A percentile compares a stretch with the other conserved stretches of the same genome.
Conservation (phyloP, 345 rosid genomes). For the Noccaea bulbosa region DNA sequence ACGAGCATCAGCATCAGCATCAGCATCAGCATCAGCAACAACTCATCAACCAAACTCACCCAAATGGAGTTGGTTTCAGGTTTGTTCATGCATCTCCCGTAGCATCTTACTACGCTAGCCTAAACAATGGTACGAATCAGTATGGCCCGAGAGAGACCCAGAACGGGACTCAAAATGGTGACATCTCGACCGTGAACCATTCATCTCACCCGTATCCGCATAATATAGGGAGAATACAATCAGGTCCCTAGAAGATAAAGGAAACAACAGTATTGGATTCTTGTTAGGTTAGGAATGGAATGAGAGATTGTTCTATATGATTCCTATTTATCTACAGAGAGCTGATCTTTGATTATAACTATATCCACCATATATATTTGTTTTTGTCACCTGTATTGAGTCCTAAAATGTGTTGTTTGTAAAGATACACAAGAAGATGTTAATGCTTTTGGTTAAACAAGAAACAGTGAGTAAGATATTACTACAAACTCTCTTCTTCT, state of each 20-base stretch:
- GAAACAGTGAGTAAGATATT: conserved; percentile 12
- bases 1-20: conserved; percentile 54
- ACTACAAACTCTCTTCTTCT: conserved; percentile 1
- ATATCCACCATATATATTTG: conserved; percentile 27
- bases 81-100: conserved; percentile 55
- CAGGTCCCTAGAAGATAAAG: conserved; percentile 61
- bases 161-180: conserved; percentile 51
- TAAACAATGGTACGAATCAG: conserved; percentile 60
- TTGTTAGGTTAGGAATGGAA: conserved; percentile 35
- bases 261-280: conserved; percentile 15
- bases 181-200: conserved; percentile 55
- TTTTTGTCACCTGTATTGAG: conserved; percentile 23
- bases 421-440: conserved; percentile 30
- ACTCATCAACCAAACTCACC: conserved; percentile 48
- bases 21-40: conserved; percentile 53
- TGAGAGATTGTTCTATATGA: conserved; percentile 28
- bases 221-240: conserved; percentile 73
- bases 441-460: conserved; percentile 25
- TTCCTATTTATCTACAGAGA: conserved; percentile 25
- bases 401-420: conserved; percentile 20
- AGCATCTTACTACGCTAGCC: conserved; percentile 56
- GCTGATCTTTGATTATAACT: conserved; percentile 24
- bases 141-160: conserved; percentile 60
- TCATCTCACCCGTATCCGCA: conserved; percentile 78
- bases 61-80: conserved; percentile 56